Evolutionary conservation across 2,329 filamentous ascomycete genomes (phyloP), one percentile per base, ranked within the genome.

Genomic region (Colletotrichum plurivorum): DNA sequence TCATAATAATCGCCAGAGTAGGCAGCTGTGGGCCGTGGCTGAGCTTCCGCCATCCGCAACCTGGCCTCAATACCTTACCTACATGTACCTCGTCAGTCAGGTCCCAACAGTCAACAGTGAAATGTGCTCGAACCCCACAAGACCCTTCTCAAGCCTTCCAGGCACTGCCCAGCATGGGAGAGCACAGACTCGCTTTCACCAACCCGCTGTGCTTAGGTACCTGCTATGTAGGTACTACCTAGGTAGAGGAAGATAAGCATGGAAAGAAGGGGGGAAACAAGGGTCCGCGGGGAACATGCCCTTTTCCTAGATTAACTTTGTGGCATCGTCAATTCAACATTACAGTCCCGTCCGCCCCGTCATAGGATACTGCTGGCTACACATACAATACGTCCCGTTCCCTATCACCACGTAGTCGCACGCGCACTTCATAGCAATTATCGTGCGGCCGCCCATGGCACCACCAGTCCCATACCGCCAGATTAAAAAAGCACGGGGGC

Each of bases 261-360:
- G 31, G 31, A 48, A 36, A 22, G 36, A 54, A 43, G 31, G 18
- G 16, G 16, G 25, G 45, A 61, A 69, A 66, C 49, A 56, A 25
- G 66, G 66, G 62, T 61, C 67, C 45, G 56, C 53, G 65, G 65
- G 65, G 60, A 58, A 57, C 13, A 25, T 48, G 59, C 49, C 62
- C 60, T 64, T 25, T 22, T 20, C 46, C 16, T 43, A 56, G 55
- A 66, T 51, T 55, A 41, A 52, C 62, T 61, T 61, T 53, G 49
- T 57, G 55, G 51, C 63, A 69, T 61, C 67, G 55, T 43, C 51
- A 67, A 61, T 69, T 69, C 67, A 52, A 66, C 49, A 66, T 66
- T 67, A 66, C 62, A 46, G 52, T 69, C 53, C 56, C 31, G 39
- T 45, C 22, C 51, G 20, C 61, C 60, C 60, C 58, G 53, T 31